phyloP scores from a whole-genome alignment of 1,139 yeast species.

The Saccharomyces hybrid region DNA sequence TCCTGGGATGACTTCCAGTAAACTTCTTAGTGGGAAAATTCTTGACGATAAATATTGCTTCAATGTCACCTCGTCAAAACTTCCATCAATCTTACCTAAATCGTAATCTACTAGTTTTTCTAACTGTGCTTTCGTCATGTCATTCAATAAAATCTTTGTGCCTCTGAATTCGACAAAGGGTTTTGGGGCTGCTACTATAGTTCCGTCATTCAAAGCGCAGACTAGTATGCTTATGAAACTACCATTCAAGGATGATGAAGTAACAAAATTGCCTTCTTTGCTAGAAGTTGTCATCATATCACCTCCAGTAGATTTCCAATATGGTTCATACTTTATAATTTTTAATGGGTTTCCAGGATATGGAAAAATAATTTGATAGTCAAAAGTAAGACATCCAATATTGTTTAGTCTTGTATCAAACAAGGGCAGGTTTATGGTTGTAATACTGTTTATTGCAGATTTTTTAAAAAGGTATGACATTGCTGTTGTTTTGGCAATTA shows the following conservation, averaged over 20 bases:
- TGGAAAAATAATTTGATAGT: conserved; percentile 83
- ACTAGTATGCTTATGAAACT: conserved; percentile 66
- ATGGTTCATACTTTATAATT: conserved; percentile 88
- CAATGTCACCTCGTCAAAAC: conserved; percentile 12
- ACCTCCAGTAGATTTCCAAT: conserved; percentile 68
- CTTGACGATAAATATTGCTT: conserved; percentile 35
- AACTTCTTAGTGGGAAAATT: conserved; percentile 52
- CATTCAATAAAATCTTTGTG: conserved; percentile 44
- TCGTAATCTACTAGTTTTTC: conserved; percentile 28
- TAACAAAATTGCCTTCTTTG: conserved; percentile 50
- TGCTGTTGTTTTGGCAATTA: conserved; percentile 84
- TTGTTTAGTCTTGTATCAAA: conserved; percentile 76
- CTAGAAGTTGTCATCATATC: conserved; percentile 7
- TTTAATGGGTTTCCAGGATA: conserved; percentile 76
- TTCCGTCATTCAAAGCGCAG: conserved; percentile 71
- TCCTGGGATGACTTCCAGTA: conserved; percentile 48
- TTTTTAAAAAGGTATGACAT: conserved; percentile 47
- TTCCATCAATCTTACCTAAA: conserved; percentile 32
- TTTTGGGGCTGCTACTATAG: conserved; percentile 74
- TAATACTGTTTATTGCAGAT: conserved; percentile 30
- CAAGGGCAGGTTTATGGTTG: conserved; percentile 57
- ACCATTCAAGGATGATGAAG: conserved; percentile 86
- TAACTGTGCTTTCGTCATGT: conserved; percentile 35
- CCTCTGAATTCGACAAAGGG: conserved; percentile 56
- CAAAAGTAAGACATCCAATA: conserved; percentile 73